Conservation (phyloP, 768 basidiomycete genomes). For the Mycena floridula region DNA sequence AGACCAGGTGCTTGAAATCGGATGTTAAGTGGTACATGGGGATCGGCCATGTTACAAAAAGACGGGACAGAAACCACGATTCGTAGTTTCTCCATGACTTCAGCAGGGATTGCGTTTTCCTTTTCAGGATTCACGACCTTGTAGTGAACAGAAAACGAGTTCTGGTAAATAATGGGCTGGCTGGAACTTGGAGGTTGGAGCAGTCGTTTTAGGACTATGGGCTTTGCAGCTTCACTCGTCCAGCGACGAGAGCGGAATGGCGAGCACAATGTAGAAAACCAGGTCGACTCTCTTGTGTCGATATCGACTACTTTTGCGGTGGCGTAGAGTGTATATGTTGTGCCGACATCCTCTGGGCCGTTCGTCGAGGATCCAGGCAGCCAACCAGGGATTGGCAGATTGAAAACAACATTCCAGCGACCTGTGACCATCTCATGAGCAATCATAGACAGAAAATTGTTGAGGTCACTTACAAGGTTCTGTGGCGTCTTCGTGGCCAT, state of each 20-base stretch:
- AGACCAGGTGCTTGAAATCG: constrained; percentile 55
- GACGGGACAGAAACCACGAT: constrained; percentile 60
- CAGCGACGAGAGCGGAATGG: constrained; percentile 44
- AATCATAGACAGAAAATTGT: constrained; percentile 1
- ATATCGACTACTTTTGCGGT: constrained; percentile 51
- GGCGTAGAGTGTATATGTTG: constrained; percentile 62
- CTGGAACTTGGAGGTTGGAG: constrained; percentile 33
- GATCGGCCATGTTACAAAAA: constrained; percentile 39
- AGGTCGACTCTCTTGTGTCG: constrained; percentile 20
- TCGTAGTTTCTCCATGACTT: constrained; percentile 57
- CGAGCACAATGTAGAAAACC: constrained; percentile 48
- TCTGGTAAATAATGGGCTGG: constrained; percentile 31
- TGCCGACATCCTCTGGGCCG: constrained; percentile 48
- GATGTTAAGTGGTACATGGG: constrained; percentile 46
- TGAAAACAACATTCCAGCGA: constrained; percentile 73
- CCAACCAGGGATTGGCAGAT: constrained; percentile 87
- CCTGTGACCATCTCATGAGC: constrained; percentile 20
- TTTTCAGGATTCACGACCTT: constrained; percentile 10
- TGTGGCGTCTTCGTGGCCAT: constrained; percentile 51
- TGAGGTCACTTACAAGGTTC: constrained; percentile 36
- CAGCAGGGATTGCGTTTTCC: constrained; percentile 34
- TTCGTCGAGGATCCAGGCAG: constrained; percentile 57
- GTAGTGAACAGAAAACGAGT: constrained; percentile 23
- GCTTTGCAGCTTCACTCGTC: constrained; percentile 31
- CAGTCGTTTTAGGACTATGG: constrained; percentile 50